Evolutionary conservation across 2,329 filamentous ascomycete genomes (phyloP), one percentile per base, ranked within the genome.

Genomic region (Seiridium unicorne): DNA sequence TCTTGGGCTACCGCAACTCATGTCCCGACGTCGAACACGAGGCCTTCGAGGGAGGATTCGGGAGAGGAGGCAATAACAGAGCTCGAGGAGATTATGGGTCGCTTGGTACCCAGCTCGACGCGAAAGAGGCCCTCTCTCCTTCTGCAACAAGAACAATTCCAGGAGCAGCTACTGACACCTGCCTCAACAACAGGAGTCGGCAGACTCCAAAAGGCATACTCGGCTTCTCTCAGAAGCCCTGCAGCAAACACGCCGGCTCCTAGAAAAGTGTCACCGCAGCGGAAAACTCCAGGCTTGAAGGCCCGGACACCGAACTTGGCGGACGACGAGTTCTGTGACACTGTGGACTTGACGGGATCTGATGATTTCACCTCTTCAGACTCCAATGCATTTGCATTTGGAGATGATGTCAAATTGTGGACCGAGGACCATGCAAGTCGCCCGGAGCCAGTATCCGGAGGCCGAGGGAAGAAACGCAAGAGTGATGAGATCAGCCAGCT

Each of bases 391-490:
- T 70, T 72, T 47, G 65, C 61, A 7, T 71, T 72, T 61, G 70
- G 68, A 53, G 66, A 65, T 8, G 68, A 67, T 49, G 64, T 70
- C 1, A 76, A 70, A 57, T 51, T 80, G 13, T 82, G 79, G 80
- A 73, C 74, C 2, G 78, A 80, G 51, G 76, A 77, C 18, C 73
- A 72, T 64, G 75, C 75, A 26, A 66, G 69, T 26, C 75, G 77
- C 53, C 70, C 77, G 1, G 74, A 76, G 35, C 76, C 76, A 4
- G 55, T 69, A 8, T 63, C 74, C 1, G 60, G 63, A 10, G 78
- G 71, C 49, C 74, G 76, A 51, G 74, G 74, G 18, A 83, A 79
- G 69, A 86, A 85, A 69, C 72, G 82, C 62, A 85, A 85, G 67
- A 84, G 81, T 62, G 73, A 72, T 32, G 79, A 83, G 8, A 79